phyloP scores from a whole-genome alignment of 441 rosid species.

The Eutrema salsugineum region DNA sequence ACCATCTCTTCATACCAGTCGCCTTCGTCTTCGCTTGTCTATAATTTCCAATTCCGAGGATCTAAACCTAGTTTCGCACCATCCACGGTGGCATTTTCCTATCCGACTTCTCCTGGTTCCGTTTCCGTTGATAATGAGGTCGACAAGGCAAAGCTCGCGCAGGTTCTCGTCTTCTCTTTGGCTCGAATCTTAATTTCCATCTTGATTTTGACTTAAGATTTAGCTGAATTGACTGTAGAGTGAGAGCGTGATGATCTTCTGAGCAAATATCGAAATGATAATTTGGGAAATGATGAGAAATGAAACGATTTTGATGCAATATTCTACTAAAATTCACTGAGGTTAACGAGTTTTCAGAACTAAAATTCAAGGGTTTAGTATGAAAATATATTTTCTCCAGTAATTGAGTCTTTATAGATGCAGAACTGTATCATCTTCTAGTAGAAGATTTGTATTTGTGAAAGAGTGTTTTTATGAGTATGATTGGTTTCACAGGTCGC shows the following conservation, averaged over 20 bases:
- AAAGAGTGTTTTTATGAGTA: constrained; percentile 13
- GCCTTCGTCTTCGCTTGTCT: constrained; percentile 5
- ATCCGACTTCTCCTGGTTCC: constrained; percentile 43
- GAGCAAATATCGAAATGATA: not conserved
- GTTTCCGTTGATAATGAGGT: constrained; percentile 46
- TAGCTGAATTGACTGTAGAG: not conserved
- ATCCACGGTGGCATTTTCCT: constrained; percentile 26
- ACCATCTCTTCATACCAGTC: constrained; percentile 30
- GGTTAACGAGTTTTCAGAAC: not conserved
- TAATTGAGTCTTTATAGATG: not conserved
- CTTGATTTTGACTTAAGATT: not conserved
- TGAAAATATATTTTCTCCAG: not conserved
- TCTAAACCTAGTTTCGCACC: constrained; percentile 28
- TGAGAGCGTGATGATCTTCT: not conserved
- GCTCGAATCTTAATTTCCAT: not conserved
- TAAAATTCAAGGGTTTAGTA: not conserved
- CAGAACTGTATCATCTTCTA: not conserved
- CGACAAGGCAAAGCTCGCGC: constrained; percentile 80
- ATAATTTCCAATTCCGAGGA: constrained; percentile 34
- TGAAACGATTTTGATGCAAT: not conserved
- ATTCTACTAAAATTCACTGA: not conserved
- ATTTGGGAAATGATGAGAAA: not conserved
- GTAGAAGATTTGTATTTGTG: not conserved
- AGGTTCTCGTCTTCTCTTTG: constrained; percentile 40
- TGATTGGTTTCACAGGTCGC: constrained; percentile 53